Evolutionary conservation across 306 rosid genomes (phyloP), one percentile per base, ranked within the genome.

Genomic region (Quercus engelmannii): DNA sequence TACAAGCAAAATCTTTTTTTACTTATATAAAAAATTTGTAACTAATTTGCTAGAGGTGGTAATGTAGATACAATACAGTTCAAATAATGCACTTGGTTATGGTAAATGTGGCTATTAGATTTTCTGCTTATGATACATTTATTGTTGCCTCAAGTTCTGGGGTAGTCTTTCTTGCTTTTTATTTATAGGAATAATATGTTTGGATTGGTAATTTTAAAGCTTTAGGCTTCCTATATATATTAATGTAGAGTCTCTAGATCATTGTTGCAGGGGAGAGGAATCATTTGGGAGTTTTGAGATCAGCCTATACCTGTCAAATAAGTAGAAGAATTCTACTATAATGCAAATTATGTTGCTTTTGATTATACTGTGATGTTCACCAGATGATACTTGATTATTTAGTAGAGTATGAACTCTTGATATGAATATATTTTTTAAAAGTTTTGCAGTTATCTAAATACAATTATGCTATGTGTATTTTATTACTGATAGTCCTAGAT

Each of bases 401-500:
- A 11, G 73, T 33, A 33, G 73, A 19, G 6, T 68, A 46, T 17
- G 51, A 35, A 68, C n/a, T 61, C 35, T 68, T 51, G 12, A 4
- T 31, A 4, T 31, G 52, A 23, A 33, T 68, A 1, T 67, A 17
- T 17, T n/a, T 17, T 6, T 68, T 18, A 43, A 72, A 18, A 12
- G 33, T 75, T 58, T 75, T 33, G 31, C 21, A 71, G 72, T 56
- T 21, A 63, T 57, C 59, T 63, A 31, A 49, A 23, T 31, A 8
- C 15, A 41, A 43, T n/a, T 79, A 25, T 21, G 18, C 31, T 52
- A 1, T 69, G 79, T 65, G 41, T 71, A 76, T 21, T 74, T 49
- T 74, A 46, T 80, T 73, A 74, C 79, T 77, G 70, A 83, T 69
- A 69, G 51, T 67, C 76, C 71, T 71, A 3, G 52, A 55, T 76